Base-by-base conservation (phyloP, 768 basidiomycete genomes). In the Hygrocybe coccinea region DNA sequence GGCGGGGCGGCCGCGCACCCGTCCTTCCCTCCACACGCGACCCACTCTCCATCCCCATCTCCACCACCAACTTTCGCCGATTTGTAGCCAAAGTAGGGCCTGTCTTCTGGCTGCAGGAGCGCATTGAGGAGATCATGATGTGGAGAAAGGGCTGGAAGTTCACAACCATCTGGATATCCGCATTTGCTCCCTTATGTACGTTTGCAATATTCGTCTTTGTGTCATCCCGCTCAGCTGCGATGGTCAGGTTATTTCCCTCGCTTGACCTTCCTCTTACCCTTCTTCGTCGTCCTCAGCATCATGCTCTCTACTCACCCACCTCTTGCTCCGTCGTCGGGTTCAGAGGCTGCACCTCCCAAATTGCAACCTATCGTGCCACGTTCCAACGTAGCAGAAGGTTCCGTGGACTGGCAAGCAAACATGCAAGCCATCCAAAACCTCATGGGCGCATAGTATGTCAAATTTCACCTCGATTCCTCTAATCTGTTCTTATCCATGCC, bases 371-470 rank as follows among this genome's bases (percentile, higher is more conserved):
- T 22, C 44, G n/a, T n/a, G n/a, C 53, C 57, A 57, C 35, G 53
- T 41, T n/a, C 37, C 56, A 52, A 41, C 21, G 56, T 76, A 1
- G 64, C 78, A 2, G 88, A 91, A 62, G 86, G 84, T 3, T 81
- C 83, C 10, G 78, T 84, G 0, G 87, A 89, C 56, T 94, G 90
- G 85, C 86, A 87, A 57, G 86, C 88, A 14, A 95, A 94, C 59
- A 72, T 95, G 2, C 91, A 94, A 70, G 91, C 79, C 1, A 88
- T 95, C 25, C 93, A 95, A 66, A 95, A 95, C 60, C 79, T 95
- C 29, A 94, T 95, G 91, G 91, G 91, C 5, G 71, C 79, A 6
- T 72, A 85, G 89, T 92, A 69, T 60, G 88, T 71, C 34, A n/a
- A 10, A 11, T 15, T 8, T 29, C 21, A 22, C n/a, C 41, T 24